Conservation (phyloP, 148 eudicot species). For the Selenicereus undatus region DNA sequence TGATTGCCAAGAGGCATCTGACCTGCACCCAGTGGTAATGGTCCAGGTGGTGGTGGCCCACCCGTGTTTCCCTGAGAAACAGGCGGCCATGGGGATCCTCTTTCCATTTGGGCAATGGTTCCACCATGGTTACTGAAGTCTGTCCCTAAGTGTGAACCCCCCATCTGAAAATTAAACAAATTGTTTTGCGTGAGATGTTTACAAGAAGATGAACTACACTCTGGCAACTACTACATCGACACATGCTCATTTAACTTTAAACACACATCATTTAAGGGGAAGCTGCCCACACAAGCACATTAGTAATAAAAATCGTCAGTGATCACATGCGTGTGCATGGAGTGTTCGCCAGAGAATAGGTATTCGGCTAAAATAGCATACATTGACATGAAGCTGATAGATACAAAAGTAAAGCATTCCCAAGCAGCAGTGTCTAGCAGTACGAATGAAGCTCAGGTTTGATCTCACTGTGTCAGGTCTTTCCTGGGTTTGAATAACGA, state of each 20-base stretch:
- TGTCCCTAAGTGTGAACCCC: constrained; percentile 49
- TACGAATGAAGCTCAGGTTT: background rate
- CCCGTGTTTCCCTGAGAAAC: constrained; percentile 41
- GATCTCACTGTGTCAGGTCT: background rate
- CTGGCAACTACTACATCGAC: background rate
- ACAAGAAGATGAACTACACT: background rate
- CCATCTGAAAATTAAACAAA: constrained; percentile 38
- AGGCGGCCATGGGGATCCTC: constrained; percentile 65
- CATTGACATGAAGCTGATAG: background rate
- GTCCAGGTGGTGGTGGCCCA: constrained; percentile 47
- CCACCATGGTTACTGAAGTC: constrained; percentile 58
- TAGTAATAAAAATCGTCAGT: background rate
- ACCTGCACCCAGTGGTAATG: constrained; percentile 37
- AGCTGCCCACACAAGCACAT: background rate
- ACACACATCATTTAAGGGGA: background rate
- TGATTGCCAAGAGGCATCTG: constrained; percentile 59
- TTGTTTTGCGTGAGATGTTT: background rate
- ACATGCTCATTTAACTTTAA: background rate
- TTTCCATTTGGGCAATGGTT: constrained; percentile 52
- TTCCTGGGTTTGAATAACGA: background rate
- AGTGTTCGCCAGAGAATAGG: background rate
- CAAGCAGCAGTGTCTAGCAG: no score
- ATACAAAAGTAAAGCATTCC: background rate
- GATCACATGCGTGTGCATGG: background rate
- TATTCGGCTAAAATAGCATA: background rate